Evolutionary conservation across 148 eudicot species (phyloP), one percentile per base, ranked within the genome.

Genomic region (Chenopodium album): DNA sequence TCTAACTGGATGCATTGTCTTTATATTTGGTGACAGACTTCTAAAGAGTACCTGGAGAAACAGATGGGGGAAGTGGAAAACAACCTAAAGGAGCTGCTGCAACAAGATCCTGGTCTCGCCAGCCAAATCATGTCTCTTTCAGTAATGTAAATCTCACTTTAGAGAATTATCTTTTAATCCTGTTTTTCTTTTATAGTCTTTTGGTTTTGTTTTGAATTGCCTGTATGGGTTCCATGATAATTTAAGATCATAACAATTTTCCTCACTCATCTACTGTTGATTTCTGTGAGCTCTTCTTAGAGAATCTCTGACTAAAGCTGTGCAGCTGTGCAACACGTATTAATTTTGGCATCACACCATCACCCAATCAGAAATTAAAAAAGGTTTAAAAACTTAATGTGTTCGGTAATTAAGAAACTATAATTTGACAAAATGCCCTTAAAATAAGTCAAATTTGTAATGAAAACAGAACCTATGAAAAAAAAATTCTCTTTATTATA

Each of bases 101-200:
- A 97, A 84, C 97, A 94, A 84, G 99, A 97, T 86, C 98, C 99
- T 8, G 92, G 90, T 79, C 92, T 97, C 67, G 95, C 99, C 67
- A 92, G 95, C 75, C 99, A 97, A 89, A 97, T 97, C 87, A 97
- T 97, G 99, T 88, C 99, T 73, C 90, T 97, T 90, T 90, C 93
- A n/a, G 94, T 93, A 46, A 79, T 84, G 86, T 84, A 77, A 85
- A 66, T 28, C 71, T 34, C 63, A 2, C 76, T 64, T n/a, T 20
- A 70, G 64, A 20, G 72, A 19, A 69, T 23, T 75, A 28, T 50
- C 56, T 52, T 72, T 66, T 78, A 20, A 22, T 46, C 46, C 50
- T 37, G 14, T 84, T 64, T n/a, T 3, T 41, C 32, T 16, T 13
- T 65, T 54, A 56, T 31, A 41, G 32, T 7, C 17, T 44, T 54